Base-by-base conservation (phyloP, 2,329 filamentous ascomycete species). In the Bipolaris oryzae region DNA sequence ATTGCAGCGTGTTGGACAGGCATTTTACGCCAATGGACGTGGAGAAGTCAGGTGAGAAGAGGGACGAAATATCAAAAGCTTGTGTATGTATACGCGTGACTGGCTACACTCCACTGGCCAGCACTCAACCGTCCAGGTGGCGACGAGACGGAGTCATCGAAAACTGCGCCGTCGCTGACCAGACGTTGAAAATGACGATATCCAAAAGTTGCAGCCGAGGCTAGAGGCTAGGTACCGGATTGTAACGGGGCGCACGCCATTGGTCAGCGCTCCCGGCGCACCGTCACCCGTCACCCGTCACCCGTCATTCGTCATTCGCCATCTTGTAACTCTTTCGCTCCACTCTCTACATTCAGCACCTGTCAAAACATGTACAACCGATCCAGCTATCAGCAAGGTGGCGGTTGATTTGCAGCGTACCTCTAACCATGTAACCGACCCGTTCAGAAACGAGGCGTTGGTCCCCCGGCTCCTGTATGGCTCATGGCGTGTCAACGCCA, bases 191-290 rank as follows among this genome's bases (percentile, higher is more conserved):
- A 34, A 63, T 64, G 61, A 72, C 68, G 63, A 60, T 53, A 48
- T 45, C 50, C 62, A 64, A 70, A 69, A 67, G 64, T 59, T 55
- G 56, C 50, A 59, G 51, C 55, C 55, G 55, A 58, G 47, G 59
- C 55, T 69, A 71, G 67, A 67, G 70, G 70, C 64, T 70, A 69
- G 58, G 45, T 57, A 60, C 61, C 64, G 62, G 63, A 64, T 57
- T 41, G 47, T 53, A 66, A 64, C 64, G 43, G 61, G 61, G 59
- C 35, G 34, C 39, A 44, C 44, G 42, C 64, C 46, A 73, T 71
- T 71, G 69, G 69, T 42, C 34, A 28, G 11, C 34, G 31, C 37
- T 31, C 23, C 35, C 11, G 33, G 23, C 50, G 15, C 37, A 7
- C 25, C 9, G 25, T 28, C 21, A 28, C 31, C 46, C 34, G 7